Evolutionary conservation across 2,329 filamentous ascomycete genomes (phyloP), one percentile per base, ranked within the genome.

Genomic region (Cadophora luteo-olivacea): DNA sequence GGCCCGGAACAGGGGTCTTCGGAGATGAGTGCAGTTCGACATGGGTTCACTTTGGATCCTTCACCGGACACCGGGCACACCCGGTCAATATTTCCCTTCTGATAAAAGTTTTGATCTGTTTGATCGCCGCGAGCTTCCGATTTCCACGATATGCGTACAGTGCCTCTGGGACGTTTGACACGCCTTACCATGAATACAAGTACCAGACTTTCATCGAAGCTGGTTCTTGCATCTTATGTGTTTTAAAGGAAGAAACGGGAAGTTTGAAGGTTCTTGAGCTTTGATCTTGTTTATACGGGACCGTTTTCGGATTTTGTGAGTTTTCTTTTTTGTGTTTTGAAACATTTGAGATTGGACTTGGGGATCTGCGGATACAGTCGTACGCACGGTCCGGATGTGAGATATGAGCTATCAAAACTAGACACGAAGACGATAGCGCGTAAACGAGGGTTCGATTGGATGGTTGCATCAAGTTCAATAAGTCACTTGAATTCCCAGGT

Each of bases 11-110:
- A 55, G 67, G 67, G 49, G 61, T 9, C 51, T 62, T 69, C 69
- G 69, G 69, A 71, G 63, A 71, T 71, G 67, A 71, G 64, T 25
- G 29, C 48, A 61, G 54, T 45, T 29, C 9, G 29, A 38, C 55
- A 55, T 57, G 48, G 57, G 48, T 61, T 48, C 45, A 33, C 54
- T 55, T 29, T 58, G 11, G 1, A 60, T 62, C 57, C 36, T 22
- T 25, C 22, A 24, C n/a, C 33, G 41, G 12, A 16, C 12, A 45
- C 33, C 45, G n/a, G 45, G 45, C 45, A 49, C 14, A 60, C 57
- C 57, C 36, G 11, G 36, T 45, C 36, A 45, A 24, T 55, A 60
- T 36, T 49, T 36, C 25, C 36, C 45, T n/a, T 49, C 63, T 51
- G 61, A 45, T 64, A 61, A 64, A 38, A 32, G 38, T 54, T 64